Evolutionary conservation across 805 yeast species (phyloP).

Genomic region (Suhomyces kilbournensis): DNA sequence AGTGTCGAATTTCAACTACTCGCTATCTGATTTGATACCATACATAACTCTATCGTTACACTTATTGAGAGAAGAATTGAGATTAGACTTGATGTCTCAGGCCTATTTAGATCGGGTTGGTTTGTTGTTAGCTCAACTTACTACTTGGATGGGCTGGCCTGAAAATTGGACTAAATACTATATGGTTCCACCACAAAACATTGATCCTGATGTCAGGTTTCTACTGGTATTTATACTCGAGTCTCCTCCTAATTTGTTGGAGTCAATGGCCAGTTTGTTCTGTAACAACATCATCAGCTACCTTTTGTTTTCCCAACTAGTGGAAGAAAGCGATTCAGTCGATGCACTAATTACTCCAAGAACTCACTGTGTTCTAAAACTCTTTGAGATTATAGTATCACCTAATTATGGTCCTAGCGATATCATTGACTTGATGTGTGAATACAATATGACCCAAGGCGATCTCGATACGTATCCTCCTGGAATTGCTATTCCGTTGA

Average conservation of each 20-base stretch:
- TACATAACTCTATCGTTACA: constrained; percentile 69
- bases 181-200: constrained; percentile 22
- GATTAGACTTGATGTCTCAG: constrained; percentile 49
- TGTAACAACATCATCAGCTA: constrained; percentile 48
- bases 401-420: constrained; percentile 49
- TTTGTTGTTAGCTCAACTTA: constrained; percentile 55
- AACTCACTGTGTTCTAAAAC: constrained; percentile 53
- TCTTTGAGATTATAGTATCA: constrained; percentile 63
- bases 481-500: constrained; percentile 67
- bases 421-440: constrained; percentile 60
- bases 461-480: constrained; percentile 69
- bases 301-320: constrained; percentile 63
- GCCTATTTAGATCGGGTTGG: constrained; percentile 43
- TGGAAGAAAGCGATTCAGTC: constrained; percentile 57
- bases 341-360: constrained; percentile 66
- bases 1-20: constrained; percentile 30
- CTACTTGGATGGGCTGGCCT: constrained; percentile 74
- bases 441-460: constrained; percentile 47
- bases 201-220: constrained; percentile 43
- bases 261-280: constrained; percentile 52
- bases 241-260: constrained; percentile 59
- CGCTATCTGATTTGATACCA: constrained; percentile 55
- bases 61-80: constrained; percentile 70
- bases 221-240: constrained; percentile 46
- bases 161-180: constrained; percentile 62